phyloP scores from a whole-genome alignment of 306 rosid genomes.

The Lablab purpureus region DNA sequence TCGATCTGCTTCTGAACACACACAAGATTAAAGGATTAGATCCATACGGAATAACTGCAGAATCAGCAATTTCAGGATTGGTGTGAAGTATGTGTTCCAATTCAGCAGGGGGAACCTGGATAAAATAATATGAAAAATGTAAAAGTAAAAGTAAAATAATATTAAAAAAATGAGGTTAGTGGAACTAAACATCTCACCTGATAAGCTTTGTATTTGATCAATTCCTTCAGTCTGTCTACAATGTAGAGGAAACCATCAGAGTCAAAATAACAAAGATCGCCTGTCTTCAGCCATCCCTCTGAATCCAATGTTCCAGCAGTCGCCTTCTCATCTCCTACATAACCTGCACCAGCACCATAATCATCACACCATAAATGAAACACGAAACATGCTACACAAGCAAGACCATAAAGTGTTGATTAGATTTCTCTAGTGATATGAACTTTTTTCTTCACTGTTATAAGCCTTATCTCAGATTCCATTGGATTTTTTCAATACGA shows the following conservation, averaged over 20 bases:
- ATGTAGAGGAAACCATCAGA: constrained; percentile 80
- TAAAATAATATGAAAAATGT: constrained; percentile 12
- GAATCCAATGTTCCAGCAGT: constrained; percentile 81
- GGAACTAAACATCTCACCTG: constrained; percentile 63
- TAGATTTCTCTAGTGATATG: not conserved
- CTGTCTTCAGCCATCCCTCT: constrained; percentile 94
- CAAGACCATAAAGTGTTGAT: not conserved
- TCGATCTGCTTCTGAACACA: not conserved
- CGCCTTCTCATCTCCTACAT: constrained; percentile 83
- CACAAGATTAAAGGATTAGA: not conserved
- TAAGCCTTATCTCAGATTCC: not conserved
- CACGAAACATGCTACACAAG: not conserved
- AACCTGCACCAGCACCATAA: constrained; percentile 60
- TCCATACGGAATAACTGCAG: constrained; percentile 89
- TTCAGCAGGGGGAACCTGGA: constrained; percentile 95
- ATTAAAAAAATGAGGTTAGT: constrained; percentile 1
- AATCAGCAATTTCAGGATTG: constrained; percentile 80
- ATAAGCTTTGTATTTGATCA: constrained; percentile 94
- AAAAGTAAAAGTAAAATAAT: not conserved
- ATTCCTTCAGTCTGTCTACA: constrained; percentile 88
- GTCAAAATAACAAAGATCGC: constrained; percentile 94
- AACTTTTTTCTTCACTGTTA: constrained; percentile 8
- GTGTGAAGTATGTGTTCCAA: constrained; percentile 78
- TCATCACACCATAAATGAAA: constrained; percentile 22
- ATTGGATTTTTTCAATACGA: not conserved